Base-by-base conservation (phyloP, 805 yeast genomes). In the Teunomyces pallodes region DNA sequence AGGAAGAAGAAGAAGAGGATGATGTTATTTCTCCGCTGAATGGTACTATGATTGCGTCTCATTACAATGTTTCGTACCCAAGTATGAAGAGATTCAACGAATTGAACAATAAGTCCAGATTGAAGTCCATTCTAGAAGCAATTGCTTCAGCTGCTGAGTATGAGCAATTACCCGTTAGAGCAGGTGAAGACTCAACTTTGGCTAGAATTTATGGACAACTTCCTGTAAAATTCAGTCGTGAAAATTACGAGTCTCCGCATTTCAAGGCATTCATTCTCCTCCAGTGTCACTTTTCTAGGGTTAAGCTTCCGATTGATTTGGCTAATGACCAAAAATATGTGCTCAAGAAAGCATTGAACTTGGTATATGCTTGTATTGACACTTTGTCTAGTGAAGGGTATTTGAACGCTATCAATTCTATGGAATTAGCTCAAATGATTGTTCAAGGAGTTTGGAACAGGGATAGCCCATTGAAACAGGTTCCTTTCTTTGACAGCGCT, bases 391-490 rank as follows among this genome's bases (percentile, higher is more conserved):
- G 89, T 54, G 90, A 90, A 50, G 97, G 97, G 0, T 73, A 78
- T 54, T 67, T 91, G 58, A 86, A 83, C 62, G 90, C 96, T 0
- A 75, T 89, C 54, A 76, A 79, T 40, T 92, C 89, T 0, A 87
- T 94, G 87, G 97, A 94, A 61, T 61, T 90, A 45, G 78, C 87
- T 1, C 99, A 94, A 61, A 87, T 90, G 95, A 67, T 89, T 5
- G 81, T 86, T 1, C 98, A 92, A 63, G 95, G 87, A 0, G 71
- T 87, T 24, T 90, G 96, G 96, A 87, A 82, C 54, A 74, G 82
- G 6, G 96, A 87, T 47, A 80, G 80, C 43, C 85, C 94, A 1
- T 74, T 92, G 58, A 81, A 79, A 56, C 99, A 92, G 65, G 73
- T 92, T 31, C 99, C 99, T 1, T 77, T 71, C 56, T 80, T 90